Evolutionary conservation across 306 rosid species (phyloP).

Genomic region (Senna siamea): DNA sequence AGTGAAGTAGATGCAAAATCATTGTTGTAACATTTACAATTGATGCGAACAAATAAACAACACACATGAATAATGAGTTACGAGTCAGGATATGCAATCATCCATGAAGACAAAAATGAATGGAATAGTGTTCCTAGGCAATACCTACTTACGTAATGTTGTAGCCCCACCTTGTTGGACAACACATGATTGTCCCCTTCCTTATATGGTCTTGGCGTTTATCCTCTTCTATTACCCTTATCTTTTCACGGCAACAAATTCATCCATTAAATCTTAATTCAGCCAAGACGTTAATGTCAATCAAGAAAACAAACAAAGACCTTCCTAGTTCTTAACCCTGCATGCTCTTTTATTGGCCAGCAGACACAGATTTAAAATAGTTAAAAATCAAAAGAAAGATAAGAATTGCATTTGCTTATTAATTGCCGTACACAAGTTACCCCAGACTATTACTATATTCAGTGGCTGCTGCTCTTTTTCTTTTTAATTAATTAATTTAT

Average conservation of each 20-base stretch:
- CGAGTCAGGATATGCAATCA: neutral
- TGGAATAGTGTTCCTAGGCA: constrained; percentile 37
- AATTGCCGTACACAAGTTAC: too few species aligned
- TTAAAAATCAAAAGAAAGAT: neutral
- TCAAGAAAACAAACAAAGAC: neutral
- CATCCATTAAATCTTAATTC: too few species aligned
- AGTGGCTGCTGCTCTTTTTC: too few species aligned
- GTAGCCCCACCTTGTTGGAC: constrained; percentile 28
- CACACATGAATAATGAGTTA: neutral
- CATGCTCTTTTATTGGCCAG: neutral
- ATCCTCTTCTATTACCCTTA: constrained; percentile 21
- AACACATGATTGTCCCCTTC: too few species aligned
- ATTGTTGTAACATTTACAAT: neutral
- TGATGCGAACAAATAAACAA: constrained; percentile 21
- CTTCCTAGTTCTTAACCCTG: neutral
- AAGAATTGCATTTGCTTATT: constrained; percentile 10
- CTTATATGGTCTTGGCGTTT: neutral
- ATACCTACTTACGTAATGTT: too few species aligned
- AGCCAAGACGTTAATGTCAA: constrained; percentile 18
- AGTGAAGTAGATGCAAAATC: constrained; percentile 21
- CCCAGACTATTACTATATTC: too few species aligned
- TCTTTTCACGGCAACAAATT: constrained; percentile 30
- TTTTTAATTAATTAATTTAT: too few species aligned
- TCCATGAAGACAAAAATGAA: constrained; percentile 22
- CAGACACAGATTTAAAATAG: constrained; percentile 1